Evolutionary conservation across 805 yeast genomes (phyloP).

Genomic region (Candida succiphila): DNA sequence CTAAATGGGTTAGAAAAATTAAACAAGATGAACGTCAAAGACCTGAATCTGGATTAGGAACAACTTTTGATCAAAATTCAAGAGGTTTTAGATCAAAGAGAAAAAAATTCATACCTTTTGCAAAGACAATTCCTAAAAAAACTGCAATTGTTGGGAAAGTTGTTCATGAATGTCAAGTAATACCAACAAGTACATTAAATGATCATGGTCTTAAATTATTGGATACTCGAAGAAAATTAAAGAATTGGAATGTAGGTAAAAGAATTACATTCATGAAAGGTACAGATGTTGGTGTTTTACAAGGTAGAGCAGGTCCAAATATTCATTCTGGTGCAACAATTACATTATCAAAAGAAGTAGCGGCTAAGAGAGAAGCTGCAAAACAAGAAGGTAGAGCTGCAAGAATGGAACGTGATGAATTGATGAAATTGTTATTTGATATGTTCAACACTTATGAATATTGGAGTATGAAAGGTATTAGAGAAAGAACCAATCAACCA

Average conservation of each 20-base stretch:
- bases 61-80: slow-evolving; percentile 11
- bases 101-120: slow-evolving; percentile 54
- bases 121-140: slow-evolving; percentile 80
- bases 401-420: slow-evolving; percentile 87
- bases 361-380: slow-evolving; percentile 41
- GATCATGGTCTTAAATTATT: slow-evolving; percentile 47
- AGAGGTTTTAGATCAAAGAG: slow-evolving; percentile 6
- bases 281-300: slow-evolving; percentile 76
- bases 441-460: slow-evolving; percentile 92
- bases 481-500: slow-evolving; percentile 92
- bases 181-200: slow-evolving; percentile 70
- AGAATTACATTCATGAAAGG: slow-evolving; percentile 47
- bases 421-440: slow-evolving; percentile 79
- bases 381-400: slow-evolving; percentile 77
- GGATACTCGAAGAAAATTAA: slow-evolving; percentile 27
- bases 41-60: slow-evolving; percentile 22
- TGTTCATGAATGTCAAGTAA: slow-evolving; percentile 84
- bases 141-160: slow-evolving; percentile 82
- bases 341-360: slow-evolving; percentile 51
- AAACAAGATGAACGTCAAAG: slow-evolving; percentile 11
- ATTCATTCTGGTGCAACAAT: slow-evolving; percentile 60
- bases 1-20: slow-evolving; percentile 20
- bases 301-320: slow-evolving; percentile 80
- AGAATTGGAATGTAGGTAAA: slow-evolving; percentile 26
- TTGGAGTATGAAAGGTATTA: slow-evolving; percentile 91